Evolutionary conservation across 2,329 filamentous ascomycete species (phyloP).

Genomic region (Pseudocercospora macadamiae): DNA sequence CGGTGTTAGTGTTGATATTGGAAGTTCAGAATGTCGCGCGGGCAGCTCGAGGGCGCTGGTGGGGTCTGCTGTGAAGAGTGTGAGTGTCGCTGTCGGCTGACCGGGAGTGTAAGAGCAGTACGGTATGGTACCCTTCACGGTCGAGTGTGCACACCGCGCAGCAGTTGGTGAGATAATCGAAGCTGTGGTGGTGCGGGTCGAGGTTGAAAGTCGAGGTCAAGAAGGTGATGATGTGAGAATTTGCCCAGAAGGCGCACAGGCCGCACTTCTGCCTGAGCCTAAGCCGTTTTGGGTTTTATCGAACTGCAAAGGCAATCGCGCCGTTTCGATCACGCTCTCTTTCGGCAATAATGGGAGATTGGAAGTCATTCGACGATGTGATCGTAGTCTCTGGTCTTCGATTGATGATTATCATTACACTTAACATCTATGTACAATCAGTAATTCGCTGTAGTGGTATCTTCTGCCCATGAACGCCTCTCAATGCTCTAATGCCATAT

Average conservation of each 20-base stretch:
- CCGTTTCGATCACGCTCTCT: too few species aligned
- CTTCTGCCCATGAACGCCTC: slow-evolving; percentile 18
- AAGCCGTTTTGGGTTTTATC: not conserved
- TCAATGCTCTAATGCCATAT: slow-evolving; percentile 11
- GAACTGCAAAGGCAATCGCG: not conserved
- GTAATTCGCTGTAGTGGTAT: slow-evolving; percentile 18
- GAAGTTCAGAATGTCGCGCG: too few species aligned
- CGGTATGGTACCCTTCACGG: not conserved
- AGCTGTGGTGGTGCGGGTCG: not conserved
- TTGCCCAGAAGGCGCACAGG: not conserved
- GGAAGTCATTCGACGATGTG: not conserved
- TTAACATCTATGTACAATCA: slow-evolving; percentile 16
- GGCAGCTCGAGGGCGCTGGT: too few species aligned
- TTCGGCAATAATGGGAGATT: too few species aligned
- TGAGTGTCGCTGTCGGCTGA: slow-evolving; percentile 7
- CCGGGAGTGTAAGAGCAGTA: not conserved
- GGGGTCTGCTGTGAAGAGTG: slow-evolving; percentile 9
- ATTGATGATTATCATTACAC: slow-evolving; percentile 14
- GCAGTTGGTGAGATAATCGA: not conserved
- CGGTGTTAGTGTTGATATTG: not conserved
- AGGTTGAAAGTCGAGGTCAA: not conserved
- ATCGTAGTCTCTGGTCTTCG: not conserved
- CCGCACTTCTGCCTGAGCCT: not conserved
- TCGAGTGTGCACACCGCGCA: not conserved
- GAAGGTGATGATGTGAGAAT: not conserved